Evolutionary conservation across 2,329 filamentous ascomycete genomes (phyloP), one percentile per base, ranked within the genome.

Genomic region (Aspergillus sp.): DNA sequence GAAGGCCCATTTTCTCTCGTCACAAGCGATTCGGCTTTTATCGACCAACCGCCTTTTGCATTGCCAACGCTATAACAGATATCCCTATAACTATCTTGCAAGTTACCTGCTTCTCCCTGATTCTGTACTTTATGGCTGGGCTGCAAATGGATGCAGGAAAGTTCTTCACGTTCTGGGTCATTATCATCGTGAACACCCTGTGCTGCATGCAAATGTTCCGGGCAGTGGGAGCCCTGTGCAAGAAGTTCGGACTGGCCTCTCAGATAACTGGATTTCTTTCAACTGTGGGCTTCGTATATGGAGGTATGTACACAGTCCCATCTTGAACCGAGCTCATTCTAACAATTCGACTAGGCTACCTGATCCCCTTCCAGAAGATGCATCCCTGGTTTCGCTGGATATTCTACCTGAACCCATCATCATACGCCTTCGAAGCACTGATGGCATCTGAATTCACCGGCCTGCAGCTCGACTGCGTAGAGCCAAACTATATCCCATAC

Each of bases 11-110:
- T 60, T 73, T 90, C 19, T 77, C 87, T 17, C 88, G 88, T 65
- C 87, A 89, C 69, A 88, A 88, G 66, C 82, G 81, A 6, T 89
- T 88, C 62, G 84, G 84, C 0, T 89, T 89, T 70, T 88, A 88
- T 60, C 82, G 81, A 12, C 84, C 84, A 0, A 77, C 82, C 0
- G 84, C 84, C 3, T 84, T 82, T 47, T 82, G 82, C 17, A 78
- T 85, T 37, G 82, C 82, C 3, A 81, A 84, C 53, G 82, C 80
- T 0, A 77, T 84, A 8, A 78, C 81, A 14, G 82, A 87, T 60
- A 68, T 85, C 0, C 84, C 84, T 0, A 71, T 86, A 3, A 79
- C 85, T 0, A 68, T 85, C 7, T 67, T 85, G 2, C 82, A 86
- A 59, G 81, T 85, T 0, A 64, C 81, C 9, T 76, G 84, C 31